Base-by-base conservation (phyloP, 108 stramenopile genomes). In the Nitzschia sp. region DNA sequence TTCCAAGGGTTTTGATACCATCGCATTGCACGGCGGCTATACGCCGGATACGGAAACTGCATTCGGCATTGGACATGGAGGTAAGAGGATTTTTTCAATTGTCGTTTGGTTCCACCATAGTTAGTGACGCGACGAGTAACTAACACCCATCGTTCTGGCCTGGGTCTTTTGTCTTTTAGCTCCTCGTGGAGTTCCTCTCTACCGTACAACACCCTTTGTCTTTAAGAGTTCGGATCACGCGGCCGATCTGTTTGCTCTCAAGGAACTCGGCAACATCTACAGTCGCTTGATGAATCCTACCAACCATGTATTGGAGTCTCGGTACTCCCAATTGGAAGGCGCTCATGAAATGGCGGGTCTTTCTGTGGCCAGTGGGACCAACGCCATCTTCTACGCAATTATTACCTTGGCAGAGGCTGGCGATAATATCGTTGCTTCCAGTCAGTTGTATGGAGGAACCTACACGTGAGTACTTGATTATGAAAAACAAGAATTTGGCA, bases 221-320 rank as follows among this genome's bases (percentile, higher is more conserved):
- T 96, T 96, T 71, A 76, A 80, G 47, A 61, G 61, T 58, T 75
- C 90, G 11, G 91, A 92, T 48, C 90, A 93, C 69, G 96, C 87
- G 5, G 92, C 88, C 11, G 76, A 83, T 44, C 80, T 97, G 61
- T 97, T 97, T 72, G 79, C 72, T 26, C 69, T 97, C 64, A 66
- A 87, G 38, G 92, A 96, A 69, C 66, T 95, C 29, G 96, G 96
- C 16, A 87, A 89, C 76, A 96, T 96, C 52, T 96, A 96, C 80
- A 78, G 75, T 38, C 77, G 84, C 23, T 29, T 85, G 17, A 82
- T 62, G 71, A 90, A 90, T 45, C 89, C 89, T 11, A 90, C 89
- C 13, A 88, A 54, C 13, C 76, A 89, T 72, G 78, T 96, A 23
- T 69, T 96, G 1, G 96, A 96, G 65, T 67, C 53, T 6, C 78